A percentile compares a stretch with the other conserved stretches of the same genome.
Conservation (phyloP, 768 basidiomycete genomes). For the Suillus weaverae region DNA sequence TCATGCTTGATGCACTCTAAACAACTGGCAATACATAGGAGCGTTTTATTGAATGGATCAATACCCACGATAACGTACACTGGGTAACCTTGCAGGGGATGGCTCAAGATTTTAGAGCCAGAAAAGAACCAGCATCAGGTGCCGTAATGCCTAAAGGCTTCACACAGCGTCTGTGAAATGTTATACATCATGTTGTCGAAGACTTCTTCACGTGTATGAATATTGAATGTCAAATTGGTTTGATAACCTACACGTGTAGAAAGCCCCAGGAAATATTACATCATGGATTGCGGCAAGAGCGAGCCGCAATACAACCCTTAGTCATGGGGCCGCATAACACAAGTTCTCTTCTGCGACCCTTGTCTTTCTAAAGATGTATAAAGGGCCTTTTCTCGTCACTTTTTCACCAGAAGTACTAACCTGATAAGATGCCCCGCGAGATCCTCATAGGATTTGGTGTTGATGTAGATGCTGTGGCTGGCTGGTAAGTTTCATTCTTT, state of each 20-base stretch:
- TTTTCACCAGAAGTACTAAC: neutral
- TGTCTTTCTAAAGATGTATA: slow-evolving; percentile 1
- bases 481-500: slow-evolving; percentile 44
- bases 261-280: neutral
- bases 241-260: slow-evolving; percentile 4
- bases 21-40: slow-evolving; percentile 39
- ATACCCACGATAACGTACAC: slow-evolving; percentile 65
- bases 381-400: neutral
- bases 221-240: neutral
- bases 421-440: slow-evolving; percentile 46
- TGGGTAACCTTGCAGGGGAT: slow-evolving; percentile 74
- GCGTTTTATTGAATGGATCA: slow-evolving; percentile 74
- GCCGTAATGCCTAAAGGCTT: slow-evolving; percentile 58
- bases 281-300: neutral
- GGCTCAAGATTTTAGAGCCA: slow-evolving; percentile 59
- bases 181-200: neutral
- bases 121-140: slow-evolving; percentile 45
- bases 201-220: slow-evolving; percentile 3
- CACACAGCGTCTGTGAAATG: slow-evolving; percentile 9
- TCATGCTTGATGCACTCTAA: neutral
- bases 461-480: slow-evolving; percentile 72
- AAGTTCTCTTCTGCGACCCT: neutral
- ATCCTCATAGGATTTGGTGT: slow-evolving; percentile 60
- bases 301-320: neutral
- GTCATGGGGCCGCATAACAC: neutral